These are phyloP conservation scores for Cyclotella choctawhatcheeana DNA, from an alignment of 108 stramenopile genomes.

Conservation along the genomic window DNA sequence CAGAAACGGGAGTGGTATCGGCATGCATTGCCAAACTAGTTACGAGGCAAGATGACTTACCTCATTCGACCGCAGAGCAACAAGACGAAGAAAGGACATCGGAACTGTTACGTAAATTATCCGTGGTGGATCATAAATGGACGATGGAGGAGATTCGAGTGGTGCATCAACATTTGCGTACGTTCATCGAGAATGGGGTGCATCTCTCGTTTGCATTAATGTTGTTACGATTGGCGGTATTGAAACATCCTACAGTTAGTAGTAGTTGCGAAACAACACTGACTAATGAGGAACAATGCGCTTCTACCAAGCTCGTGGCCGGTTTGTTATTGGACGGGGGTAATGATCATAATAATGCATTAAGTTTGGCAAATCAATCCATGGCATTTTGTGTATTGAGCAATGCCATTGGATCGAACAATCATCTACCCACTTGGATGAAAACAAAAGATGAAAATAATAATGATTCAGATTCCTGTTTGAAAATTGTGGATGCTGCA, in stretches of 20 bases:
- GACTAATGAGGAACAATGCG: constrained; percentile 7
- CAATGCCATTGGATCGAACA: constrained; percentile 48
- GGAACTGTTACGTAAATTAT: constrained; percentile 30
- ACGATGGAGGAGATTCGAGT: constrained; percentile 15
- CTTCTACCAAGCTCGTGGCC: constrained; percentile 22
- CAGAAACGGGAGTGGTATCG: constrained; percentile 56
- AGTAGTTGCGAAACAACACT: too few species aligned
- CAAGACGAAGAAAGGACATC: constrained; percentile 8
- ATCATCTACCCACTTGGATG: constrained; percentile 18
- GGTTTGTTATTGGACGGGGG: constrained; percentile 36
- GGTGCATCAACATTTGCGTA: constrained; percentile 28
- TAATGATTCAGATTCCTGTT: constrained; percentile 13
- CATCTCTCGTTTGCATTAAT: constrained; percentile 62
- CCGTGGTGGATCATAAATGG: constrained; percentile 6
- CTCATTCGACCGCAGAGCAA: not conserved
- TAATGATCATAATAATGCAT: too few species aligned
- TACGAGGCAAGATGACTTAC: constrained; percentile 10
- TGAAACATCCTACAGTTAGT: constrained; percentile 37
- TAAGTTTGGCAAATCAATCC: constrained; percentile 35
- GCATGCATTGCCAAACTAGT: constrained; percentile 56
- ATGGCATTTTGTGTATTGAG: constrained; percentile 63
- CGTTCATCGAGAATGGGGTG: constrained; percentile 18
- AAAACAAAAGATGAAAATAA: not conserved
- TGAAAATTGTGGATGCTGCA: constrained; percentile 28
- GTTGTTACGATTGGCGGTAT: constrained; percentile 62